Conservation (phyloP, 1,139 yeast species). For the Suhomyces kunorum region DNA sequence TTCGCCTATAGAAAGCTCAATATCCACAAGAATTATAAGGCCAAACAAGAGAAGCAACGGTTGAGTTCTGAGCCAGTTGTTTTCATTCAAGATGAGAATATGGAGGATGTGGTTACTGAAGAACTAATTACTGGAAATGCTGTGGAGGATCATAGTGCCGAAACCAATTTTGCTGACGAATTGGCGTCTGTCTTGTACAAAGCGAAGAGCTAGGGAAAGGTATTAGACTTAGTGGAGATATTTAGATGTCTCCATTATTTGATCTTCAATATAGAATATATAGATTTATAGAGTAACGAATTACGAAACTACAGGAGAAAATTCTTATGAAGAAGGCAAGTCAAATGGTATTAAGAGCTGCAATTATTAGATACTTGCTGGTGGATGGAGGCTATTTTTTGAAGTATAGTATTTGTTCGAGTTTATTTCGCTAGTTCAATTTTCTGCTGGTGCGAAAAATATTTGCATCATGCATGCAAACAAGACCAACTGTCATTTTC, state of each 20-base stretch:
- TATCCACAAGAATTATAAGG: conserved; percentile 26
- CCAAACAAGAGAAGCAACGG: conserved; percentile 23
- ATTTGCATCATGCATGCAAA: no score
- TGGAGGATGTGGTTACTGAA: conserved; percentile 23
- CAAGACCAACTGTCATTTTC: no score
- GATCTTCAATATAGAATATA: neutral
- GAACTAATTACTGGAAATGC: conserved; percentile 19
- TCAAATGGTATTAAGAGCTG: no score
- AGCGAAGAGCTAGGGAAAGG: neutral
- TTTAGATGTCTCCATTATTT: no score
- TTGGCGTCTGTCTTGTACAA: conserved; percentile 21
- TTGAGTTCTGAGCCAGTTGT: conserved; percentile 27
- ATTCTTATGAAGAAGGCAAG: no score
- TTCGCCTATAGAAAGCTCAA: conserved; percentile 32
- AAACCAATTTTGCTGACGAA: conserved; percentile 23
- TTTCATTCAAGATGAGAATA: conserved; percentile 19
- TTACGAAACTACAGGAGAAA: no score
- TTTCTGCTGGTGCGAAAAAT: no score
- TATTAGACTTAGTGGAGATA: neutral
- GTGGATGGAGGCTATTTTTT: no score
- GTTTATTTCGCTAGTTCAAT: no score
- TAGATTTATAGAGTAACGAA: conserved; percentile 9
- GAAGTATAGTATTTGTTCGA: no score
- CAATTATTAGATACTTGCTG: no score
- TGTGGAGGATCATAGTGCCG: conserved; percentile 11